Conservation (phyloP, 176 grass and related monocot genomes). For the Oryza nivara region DNA sequence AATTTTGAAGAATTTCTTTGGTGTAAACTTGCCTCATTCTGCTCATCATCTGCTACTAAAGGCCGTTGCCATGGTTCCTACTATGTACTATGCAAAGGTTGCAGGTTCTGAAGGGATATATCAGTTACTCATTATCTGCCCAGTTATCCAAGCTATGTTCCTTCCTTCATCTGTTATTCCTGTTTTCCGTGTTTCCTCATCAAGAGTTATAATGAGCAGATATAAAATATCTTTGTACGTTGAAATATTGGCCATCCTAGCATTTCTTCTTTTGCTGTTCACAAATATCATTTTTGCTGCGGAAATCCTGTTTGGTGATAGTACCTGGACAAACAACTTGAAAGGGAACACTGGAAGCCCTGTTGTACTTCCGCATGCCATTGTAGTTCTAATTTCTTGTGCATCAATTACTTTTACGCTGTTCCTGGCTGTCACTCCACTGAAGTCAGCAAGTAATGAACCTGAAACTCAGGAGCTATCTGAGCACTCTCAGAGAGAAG, state of each 20-base stretch:
- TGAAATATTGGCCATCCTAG: slow-evolving; percentile 59
- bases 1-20: slow-evolving; percentile 63
- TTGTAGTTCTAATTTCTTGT: slow-evolving; percentile 64
- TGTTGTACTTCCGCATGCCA: slow-evolving; percentile 50
- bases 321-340: slow-evolving; percentile 70
- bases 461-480: slow-evolving; percentile 37
- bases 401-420: slow-evolving; percentile 61
- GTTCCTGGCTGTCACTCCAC: slow-evolving; percentile 66
- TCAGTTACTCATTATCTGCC: slow-evolving; percentile 65
- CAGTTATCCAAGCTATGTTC: slow-evolving; percentile 80
- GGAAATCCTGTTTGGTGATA: slow-evolving; percentile 87
- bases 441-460: slow-evolving; percentile 68
- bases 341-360: slow-evolving; percentile 56
- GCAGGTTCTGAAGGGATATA: slow-evolving; percentile 70
- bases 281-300: slow-evolving; percentile 74
- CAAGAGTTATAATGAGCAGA: slow-evolving; percentile 69
- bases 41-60: slow-evolving; percentile 59
- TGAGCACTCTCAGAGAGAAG: slow-evolving; percentile 18
- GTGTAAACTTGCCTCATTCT: slow-evolving; percentile 50
- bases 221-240: slow-evolving; percentile 59
- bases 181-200: slow-evolving; percentile 72
- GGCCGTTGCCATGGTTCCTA: slow-evolving; percentile 52
- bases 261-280: slow-evolving; percentile 66
- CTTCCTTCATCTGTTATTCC: slow-evolving; percentile 82
- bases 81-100: slow-evolving; percentile 60